These are phyloP conservation scores for Streptanthus diversifolius DNA, from an alignment of 345 rosid species.

Conservation along the genomic window DNA sequence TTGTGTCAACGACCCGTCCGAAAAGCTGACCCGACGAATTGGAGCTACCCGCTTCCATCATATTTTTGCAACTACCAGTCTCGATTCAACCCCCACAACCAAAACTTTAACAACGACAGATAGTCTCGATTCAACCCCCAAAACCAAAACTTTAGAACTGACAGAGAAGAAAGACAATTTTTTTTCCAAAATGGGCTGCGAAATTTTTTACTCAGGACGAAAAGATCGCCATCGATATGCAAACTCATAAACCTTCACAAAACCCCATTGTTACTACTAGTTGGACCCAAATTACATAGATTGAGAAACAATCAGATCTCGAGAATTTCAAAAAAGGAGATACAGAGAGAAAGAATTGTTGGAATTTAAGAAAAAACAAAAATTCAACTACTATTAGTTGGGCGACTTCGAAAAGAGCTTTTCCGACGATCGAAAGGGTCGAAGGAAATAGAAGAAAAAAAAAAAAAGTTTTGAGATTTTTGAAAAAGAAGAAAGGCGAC, in stretches of 20 bases:
- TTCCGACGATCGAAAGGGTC: conserved; percentile 33
- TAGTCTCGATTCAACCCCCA: conserved; percentile 5
- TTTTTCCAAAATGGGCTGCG: neutral
- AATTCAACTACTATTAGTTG: neutral
- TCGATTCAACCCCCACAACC: conserved; percentile 7
- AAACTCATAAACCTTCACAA: conserved; percentile 41
- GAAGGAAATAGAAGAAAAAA: neutral
- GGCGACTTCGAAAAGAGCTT: conserved; percentile 23
- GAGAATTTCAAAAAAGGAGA: neutral
- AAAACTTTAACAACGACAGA: conserved; percentile 14
- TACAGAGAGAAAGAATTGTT: neutral
- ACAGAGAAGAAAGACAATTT: neutral
- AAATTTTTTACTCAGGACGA: conserved; percentile 12
- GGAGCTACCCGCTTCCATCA: conserved; percentile 59
- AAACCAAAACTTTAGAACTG: conserved; percentile 15
- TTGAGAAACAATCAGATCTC: conserved; percentile 23
- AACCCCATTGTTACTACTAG: conserved; percentile 31
- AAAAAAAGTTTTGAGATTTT: neutral
- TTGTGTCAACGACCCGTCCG: conserved; percentile 44
- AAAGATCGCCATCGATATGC: conserved; percentile 11
- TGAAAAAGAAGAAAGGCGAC: conserved; percentile 4
- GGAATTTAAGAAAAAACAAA: neutral
- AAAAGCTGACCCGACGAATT: conserved; percentile 47
- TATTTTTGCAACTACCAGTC: neutral
- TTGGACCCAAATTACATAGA: conserved; percentile 9